Evolutionary conservation across 2,329 filamentous ascomycete species (phyloP), one percentile per base, ranked within the genome.

Genomic region (Botrytis fragariae): DNA sequence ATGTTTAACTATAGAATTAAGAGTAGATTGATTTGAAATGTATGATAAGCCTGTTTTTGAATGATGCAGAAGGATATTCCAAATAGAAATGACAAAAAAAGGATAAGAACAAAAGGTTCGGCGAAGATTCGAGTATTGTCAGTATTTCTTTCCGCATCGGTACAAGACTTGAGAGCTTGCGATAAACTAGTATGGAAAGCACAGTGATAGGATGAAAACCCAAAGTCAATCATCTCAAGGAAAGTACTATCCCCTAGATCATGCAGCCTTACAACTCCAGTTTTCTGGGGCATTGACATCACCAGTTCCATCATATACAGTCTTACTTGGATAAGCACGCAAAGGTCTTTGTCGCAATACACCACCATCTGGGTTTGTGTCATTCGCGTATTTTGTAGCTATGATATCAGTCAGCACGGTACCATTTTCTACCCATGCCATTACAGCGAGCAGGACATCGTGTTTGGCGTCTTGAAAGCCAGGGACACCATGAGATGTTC

Each of bases 361-460:
- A 0, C 82, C 85, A 22, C 78, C 74, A 10, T 74, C 77, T 2
- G 81, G 81, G 4, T 78, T 64, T 2, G 29, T 79, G 77, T 85
- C 83, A 67, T 83, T 81, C 73, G 79, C 81, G 69, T 79, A 83
- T 74, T 83, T 84, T 44, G 82, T 84, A 39, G 82, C 82, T 42
- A 81, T 77, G 44, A 83, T 76, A 29, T 77, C 74, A 54, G 81
- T 77, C 0, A 81, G 80, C 4, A 79, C 80, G 10, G 75, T 78
- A 0, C 82, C 84, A 14, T 84, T 77, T 75, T 87, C 85, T 1
- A 86, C 84, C 85, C 85, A 87, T 39, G 79, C 76, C 37, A 87
- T 83, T 74, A 88, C 80, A 10, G 85, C 84, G 76, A 84, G 81
- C 62, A 89, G 81, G 22, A 86, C 84, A 77, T 87, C 87, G 74